Evolutionary conservation across 768 basidiomycete species (phyloP).

Genomic region (Dioszegia hungarica): DNA sequence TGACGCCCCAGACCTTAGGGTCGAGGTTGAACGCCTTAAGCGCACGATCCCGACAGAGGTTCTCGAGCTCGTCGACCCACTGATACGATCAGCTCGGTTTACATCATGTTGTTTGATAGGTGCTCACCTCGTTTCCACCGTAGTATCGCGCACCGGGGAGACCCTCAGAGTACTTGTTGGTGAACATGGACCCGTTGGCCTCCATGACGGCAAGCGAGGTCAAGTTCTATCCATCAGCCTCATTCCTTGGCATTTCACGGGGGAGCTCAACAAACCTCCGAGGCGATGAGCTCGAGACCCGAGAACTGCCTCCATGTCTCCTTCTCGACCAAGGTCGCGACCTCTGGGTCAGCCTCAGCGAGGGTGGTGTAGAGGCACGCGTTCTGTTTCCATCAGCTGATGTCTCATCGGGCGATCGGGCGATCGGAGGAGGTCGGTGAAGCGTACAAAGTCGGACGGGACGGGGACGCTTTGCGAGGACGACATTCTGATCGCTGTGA

Average conservation of each 20-base stretch:
- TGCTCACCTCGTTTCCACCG: constrained; percentile 74
- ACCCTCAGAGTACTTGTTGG: constrained; percentile 99
- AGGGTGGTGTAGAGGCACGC: constrained; percentile 81
- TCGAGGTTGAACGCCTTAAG: constrained; percentile 94
- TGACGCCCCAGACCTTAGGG: constrained; percentile 85
- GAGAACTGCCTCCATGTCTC: constrained; percentile 98
- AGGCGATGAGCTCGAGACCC: constrained; percentile 96
- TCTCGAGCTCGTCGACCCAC: constrained; percentile 86
- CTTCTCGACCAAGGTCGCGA: constrained; percentile 90
- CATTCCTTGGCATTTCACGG: neutral
- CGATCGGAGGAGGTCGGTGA: neutral
- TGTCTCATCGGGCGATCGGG: no score
- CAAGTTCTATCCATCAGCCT: constrained; percentile 65
- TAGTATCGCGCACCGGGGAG: constrained; percentile 96
- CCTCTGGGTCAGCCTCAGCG: constrained; percentile 84
- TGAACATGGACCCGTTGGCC: constrained; percentile 96
- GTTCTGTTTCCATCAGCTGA: constrained; percentile 60
- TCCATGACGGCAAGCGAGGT: constrained; percentile 94
- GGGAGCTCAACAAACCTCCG: constrained; percentile 64
- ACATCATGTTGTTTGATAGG: neutral
- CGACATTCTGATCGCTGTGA: constrained; percentile 38
- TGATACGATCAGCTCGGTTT: neutral
- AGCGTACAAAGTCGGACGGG: constrained; percentile 51
- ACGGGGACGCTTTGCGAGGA: constrained; percentile 47
- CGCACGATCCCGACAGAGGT: constrained; percentile 90